A percentile compares a stretch with the other conserved stretches of the same genome.
phyloP scores from a whole-genome alignment of 192 early-diverging fungal species.

The Coemansia sp. region DNA sequence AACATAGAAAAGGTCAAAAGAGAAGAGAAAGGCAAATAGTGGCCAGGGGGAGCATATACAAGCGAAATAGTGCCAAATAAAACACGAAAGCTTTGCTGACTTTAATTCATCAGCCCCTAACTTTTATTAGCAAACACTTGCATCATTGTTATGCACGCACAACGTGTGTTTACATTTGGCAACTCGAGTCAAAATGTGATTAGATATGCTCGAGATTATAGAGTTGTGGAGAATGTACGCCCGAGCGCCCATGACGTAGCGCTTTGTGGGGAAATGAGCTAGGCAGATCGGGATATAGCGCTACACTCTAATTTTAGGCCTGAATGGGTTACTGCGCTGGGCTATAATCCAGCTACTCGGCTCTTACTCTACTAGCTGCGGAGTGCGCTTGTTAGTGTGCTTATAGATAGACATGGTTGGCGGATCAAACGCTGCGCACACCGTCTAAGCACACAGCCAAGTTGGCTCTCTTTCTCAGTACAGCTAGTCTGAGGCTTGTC shows the following conservation, averaged over 20 bases:
- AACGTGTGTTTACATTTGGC: too few relatives aligned
- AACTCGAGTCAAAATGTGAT: background rate
- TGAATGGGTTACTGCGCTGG: background rate
- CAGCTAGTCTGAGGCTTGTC: background rate
- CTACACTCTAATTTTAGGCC: background rate
- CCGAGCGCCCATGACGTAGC: background rate
- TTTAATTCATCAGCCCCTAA: too few relatives aligned
- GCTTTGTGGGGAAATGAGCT: background rate
- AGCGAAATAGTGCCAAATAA: background rate
- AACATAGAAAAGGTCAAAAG: background rate
- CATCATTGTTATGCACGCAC: background rate
- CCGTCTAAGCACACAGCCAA: background rate
- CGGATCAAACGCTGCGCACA: background rate
- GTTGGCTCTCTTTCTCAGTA: background rate
- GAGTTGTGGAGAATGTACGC: background rate
- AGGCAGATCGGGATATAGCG: background rate
- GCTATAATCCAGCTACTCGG: conserved; percentile 10
- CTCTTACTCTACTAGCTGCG: background rate
- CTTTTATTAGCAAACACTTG: background rate
- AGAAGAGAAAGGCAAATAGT: background rate
- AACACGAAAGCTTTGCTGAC: background rate
- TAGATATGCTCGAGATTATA: background rate
- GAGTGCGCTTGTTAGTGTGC: background rate
- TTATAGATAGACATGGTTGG: background rate
- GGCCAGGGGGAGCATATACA: background rate